Evolutionary conservation across 2,329 filamentous ascomycete species (phyloP).

Genomic region (Ophidiomyces ophidiicola): DNA sequence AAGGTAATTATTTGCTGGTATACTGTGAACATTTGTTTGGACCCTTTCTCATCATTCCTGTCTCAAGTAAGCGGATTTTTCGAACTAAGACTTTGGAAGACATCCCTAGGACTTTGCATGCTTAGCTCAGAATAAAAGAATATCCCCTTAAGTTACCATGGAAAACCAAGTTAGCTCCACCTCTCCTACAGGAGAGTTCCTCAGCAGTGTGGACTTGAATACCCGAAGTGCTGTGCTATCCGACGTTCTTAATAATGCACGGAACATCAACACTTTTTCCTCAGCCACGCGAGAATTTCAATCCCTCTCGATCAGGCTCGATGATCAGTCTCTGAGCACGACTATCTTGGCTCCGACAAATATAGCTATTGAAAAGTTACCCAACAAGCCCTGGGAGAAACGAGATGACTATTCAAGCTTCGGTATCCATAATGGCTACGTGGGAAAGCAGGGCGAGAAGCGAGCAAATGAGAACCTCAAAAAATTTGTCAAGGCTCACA

Average conservation of each 20-base stretch:
- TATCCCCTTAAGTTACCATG: too few relatives aligned
- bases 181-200: too few relatives aligned
- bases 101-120: too few relatives aligned
- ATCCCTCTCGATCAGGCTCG: constrained; percentile 54
- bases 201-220: too few relatives aligned
- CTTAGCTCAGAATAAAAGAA: neutral
- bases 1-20: neutral
- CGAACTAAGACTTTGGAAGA: neutral
- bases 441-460: constrained; percentile 60
- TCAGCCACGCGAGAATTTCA: constrained; percentile 65
- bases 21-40: neutral
- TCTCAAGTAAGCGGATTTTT: constrained; percentile 2
- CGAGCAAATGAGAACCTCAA: constrained; percentile 64
- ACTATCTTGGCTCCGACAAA: constrained; percentile 85
- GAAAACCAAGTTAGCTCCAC: too few relatives aligned
- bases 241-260: constrained; percentile 70
- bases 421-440: constrained; percentile 57
- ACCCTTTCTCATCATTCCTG: neutral
- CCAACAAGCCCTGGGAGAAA: constrained; percentile 62
- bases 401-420: constrained; percentile 56
- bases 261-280: constrained; percentile 72
- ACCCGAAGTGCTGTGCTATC: constrained; percentile 52
- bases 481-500: constrained; percentile 74
- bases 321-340: constrained; percentile 54
- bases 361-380: constrained; percentile 61